These are phyloP conservation scores for Termitomyces bulborhizus DNA, from an alignment of 768 basidiomycete species.

Conservation along the genomic window DNA sequence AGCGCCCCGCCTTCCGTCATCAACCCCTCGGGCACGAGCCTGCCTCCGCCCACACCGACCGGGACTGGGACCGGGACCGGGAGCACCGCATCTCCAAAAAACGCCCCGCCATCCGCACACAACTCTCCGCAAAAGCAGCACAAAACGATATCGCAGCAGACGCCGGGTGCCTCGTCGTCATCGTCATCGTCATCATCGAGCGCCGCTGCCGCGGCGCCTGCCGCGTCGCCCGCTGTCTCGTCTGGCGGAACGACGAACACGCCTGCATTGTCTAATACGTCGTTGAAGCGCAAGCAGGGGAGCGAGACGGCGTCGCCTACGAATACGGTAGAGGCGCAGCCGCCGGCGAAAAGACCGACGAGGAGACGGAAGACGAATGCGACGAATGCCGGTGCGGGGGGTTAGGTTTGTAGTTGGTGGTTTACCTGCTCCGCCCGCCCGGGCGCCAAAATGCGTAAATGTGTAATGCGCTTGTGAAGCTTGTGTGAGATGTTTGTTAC, in stretches of 20 bases:
- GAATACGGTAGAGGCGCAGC: conserved; percentile 32
- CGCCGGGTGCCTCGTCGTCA: conserved; percentile 24
- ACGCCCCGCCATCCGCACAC: conserved; percentile 40
- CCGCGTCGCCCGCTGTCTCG: conserved; percentile 22
- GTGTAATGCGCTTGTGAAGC: no score
- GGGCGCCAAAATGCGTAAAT: no score
- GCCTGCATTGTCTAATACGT: conserved; percentile 39
- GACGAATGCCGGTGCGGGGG: conserved; percentile 22
- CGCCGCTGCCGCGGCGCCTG: background rate
- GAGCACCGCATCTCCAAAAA: conserved; percentile 44
- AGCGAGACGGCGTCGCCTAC: conserved; percentile 45
- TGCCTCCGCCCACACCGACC: conserved; percentile 12
- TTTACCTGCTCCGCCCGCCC: no score
- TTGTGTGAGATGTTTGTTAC: no score
- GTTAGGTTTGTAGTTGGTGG: background rate
- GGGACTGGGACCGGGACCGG: conserved; percentile 2
- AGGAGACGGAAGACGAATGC: conserved; percentile 53
- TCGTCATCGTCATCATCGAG: conserved; percentile 26
- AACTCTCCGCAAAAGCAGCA: conserved; percentile 60
- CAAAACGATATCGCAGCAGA: conserved; percentile 42
- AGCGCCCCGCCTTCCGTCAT: conserved; percentile 40
- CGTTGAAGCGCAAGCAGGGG: conserved; percentile 51
- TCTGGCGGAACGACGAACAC: conserved; percentile 40
- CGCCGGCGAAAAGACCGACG: conserved; percentile 40
- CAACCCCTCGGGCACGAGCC: conserved; percentile 28